Conservation (phyloP, 768 basidiomycete genomes). For the Rhizopogon salebrosus region DNA sequence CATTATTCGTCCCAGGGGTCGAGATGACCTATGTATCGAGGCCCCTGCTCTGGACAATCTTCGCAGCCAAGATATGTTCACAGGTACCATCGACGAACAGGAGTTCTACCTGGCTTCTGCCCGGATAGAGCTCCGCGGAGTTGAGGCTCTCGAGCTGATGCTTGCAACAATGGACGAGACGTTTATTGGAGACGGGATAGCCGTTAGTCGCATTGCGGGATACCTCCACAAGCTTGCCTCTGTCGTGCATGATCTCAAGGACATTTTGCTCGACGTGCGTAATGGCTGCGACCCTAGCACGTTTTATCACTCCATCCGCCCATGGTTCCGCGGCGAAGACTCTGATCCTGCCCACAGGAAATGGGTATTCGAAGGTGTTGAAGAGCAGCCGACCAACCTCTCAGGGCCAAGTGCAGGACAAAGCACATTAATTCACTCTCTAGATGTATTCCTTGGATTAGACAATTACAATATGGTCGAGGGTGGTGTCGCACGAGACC, state of each 20-base stretch:
- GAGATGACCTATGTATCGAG: constrained; percentile 17
- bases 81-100: constrained; percentile 74
- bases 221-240: constrained; percentile 61
- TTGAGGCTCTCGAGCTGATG: constrained; percentile 83
- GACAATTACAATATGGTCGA: constrained; percentile 35
- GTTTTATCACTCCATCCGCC: constrained; percentile 70
- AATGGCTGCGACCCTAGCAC: constrained; percentile 66
- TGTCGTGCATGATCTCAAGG: constrained; percentile 61
- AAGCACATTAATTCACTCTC: constrained; percentile 68
- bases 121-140: constrained; percentile 82
- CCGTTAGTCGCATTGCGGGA: constrained; percentile 53
- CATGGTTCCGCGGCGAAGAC: constrained; percentile 78
- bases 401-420: constrained; percentile 83
- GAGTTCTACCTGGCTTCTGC: constrained; percentile 87
- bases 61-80: constrained; percentile 65
- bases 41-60: constrained; percentile 50
- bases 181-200: constrained; percentile 69
- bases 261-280: constrained; percentile 58
- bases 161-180: constrained; percentile 81
- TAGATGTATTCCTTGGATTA: constrained; percentile 70
- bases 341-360: constrained; percentile 37
- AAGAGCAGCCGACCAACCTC: constrained; percentile 47
- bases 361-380: constrained; percentile 62
- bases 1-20: constrained; percentile 25
- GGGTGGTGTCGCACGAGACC: constrained; percentile 8